Conservation (phyloP, 768 basidiomycete species). For the Amanita brunnescens region DNA sequence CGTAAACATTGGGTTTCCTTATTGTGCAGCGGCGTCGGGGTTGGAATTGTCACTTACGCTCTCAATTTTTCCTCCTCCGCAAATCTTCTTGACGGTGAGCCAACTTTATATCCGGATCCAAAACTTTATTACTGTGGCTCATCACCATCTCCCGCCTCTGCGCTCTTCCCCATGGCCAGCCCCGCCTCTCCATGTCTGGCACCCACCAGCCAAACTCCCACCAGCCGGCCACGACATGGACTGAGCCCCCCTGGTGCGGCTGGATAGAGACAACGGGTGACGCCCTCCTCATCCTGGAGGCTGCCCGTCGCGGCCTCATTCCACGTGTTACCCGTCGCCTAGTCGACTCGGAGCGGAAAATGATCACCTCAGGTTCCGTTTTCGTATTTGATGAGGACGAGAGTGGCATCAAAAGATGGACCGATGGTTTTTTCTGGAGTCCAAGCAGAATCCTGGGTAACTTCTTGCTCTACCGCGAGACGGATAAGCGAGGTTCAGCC, state of each 20-base stretch:
- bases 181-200: conserved; percentile 26
- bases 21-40: conserved; percentile 23
- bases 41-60: conserved; percentile 29
- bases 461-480: conserved; percentile 92
- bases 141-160: conserved; percentile 21
- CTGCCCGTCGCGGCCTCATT: conserved; percentile 81
- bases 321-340: conserved; percentile 88
- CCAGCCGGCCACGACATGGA: conserved; percentile 46
- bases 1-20: conserved; percentile 23
- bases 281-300: conserved; percentile 94
- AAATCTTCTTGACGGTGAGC: conserved; percentile 60
- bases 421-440: conserved; percentile 95
- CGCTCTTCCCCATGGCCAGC: conserved; percentile 18
- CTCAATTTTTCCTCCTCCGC: conserved; percentile 47
- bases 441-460: conserved; percentile 90
- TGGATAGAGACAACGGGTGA: conserved; percentile 95
- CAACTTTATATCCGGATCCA: conserved; percentile 53
- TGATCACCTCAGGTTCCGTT: conserved; percentile 90
- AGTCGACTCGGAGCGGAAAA: conserved; percentile 84
- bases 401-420: conserved; percentile 97
- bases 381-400: conserved; percentile 98
- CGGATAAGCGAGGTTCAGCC: conserved; percentile 70
- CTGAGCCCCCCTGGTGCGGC: conserved; percentile 86
- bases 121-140: conserved; percentile 49
- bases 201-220: conserved; percentile 23